Evolutionary conservation across 805 yeast species (phyloP), one percentile per base, ranked within the genome.

Genomic region (Sugiyamaella americana): DNA sequence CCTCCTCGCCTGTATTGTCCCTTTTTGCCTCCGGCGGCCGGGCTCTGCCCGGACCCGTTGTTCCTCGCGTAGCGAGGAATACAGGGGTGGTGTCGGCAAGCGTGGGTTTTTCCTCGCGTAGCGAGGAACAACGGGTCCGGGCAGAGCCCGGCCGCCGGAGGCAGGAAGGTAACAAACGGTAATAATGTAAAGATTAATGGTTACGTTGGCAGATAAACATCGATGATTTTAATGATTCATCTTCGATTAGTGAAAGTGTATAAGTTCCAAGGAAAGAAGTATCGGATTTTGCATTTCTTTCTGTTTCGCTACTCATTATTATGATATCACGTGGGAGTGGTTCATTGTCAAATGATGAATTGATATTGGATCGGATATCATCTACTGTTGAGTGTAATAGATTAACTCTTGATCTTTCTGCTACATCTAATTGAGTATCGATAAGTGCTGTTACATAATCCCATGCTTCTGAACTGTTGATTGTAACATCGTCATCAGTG

Each of bases 401-500:
- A 6, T 30, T 38, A 8, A 30, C 34, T 5, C 34, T 23, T 10
- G 44, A 17, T 13, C 32, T 8, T 8, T 8, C 8, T 13, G 8
- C 32, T 8, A 13, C 32, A 26, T 13, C 13, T 13, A 13, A 26
- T 8, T 26, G 13, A 3, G 34, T 21, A 17, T 29, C 40, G 5
- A 13, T 41, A 11, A 19, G 8, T 11, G 37, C 26, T n/a, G 30
- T 37, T 11, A 38, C 43, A 17, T 37, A 38, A 11, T 47, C 50
- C 50, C 50, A 47, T 11, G 41, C 17, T 20, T 44, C 51, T 18
- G 36, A 13, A 3, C 40, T 43, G 19, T 44, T 32, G 11, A 43
- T 35, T 11, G 47, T 43, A 17, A 18, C 20, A 30, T 47, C 50
- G 24, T 43, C 50, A n/a, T 43, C 47, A 29, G 13, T 47, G n/a